phyloP scores from a whole-genome alignment of 2,329 filamentous ascomycete species.

The Ceratocystis albifundus region DNA sequence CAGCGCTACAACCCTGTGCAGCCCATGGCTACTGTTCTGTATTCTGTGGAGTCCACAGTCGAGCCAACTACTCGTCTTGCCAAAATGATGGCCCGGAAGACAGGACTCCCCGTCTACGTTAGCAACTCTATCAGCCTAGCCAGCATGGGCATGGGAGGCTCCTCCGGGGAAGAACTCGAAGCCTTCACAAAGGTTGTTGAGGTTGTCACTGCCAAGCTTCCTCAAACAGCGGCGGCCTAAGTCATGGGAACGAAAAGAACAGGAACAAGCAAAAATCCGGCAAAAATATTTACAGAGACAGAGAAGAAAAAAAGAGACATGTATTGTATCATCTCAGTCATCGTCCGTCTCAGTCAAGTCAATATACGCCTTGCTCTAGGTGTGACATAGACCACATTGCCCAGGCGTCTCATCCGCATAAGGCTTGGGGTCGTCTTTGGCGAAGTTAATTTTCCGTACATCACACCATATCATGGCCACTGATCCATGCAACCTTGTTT shows the following conservation, averaged over 20 bases:
- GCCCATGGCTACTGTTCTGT: conserved; percentile 68
- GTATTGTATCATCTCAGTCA: neutral
- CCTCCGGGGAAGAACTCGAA: conserved; percentile 88
- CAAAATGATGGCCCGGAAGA: conserved; percentile 65
- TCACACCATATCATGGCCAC: neutral
- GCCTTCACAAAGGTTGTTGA: conserved; percentile 65
- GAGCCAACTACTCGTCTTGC: conserved; percentile 82
- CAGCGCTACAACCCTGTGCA: conserved; percentile 46
- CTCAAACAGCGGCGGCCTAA: neutral
- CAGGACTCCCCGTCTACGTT: conserved; percentile 71
- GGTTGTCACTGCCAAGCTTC: conserved; percentile 39
- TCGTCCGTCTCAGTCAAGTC: neutral
- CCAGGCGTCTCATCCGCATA: neutral
- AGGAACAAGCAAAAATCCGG: neutral
- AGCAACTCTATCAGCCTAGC: conserved; percentile 75
- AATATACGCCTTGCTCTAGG: neutral
- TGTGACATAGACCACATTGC: neutral
- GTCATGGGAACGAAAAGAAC: neutral
- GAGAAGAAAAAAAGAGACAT: neutral
- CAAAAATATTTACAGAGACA: neutral
- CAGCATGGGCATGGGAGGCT: conserved; percentile 61
- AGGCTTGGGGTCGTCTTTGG: neutral
- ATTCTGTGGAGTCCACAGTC: conserved; percentile 59
- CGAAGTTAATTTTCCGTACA: neutral
- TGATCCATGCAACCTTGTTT: neutral